phyloP scores from a whole-genome alignment of 805 yeast species.

The Ogataea salicorniae region DNA sequence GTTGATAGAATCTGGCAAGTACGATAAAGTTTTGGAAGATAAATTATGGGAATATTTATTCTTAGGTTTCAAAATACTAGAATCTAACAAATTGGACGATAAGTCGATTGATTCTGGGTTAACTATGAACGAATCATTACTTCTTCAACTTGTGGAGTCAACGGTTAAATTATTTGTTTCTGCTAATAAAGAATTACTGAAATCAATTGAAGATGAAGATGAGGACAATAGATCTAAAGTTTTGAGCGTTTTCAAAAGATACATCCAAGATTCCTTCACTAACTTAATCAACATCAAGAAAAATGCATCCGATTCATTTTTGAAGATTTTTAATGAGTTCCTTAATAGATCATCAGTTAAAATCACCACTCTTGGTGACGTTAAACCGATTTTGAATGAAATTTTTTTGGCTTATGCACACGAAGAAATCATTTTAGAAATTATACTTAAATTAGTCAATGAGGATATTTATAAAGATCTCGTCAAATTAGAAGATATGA shows the following conservation, averaged over 20 bases:
- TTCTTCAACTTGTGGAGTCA: constrained; percentile 36
- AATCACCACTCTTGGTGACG: constrained; percentile 52
- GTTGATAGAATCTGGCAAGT: constrained; percentile 15
- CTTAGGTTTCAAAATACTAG: constrained; percentile 31
- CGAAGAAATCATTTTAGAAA: constrained; percentile 51
- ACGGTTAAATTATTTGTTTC: constrained; percentile 32
- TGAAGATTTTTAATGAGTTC: constrained; percentile 50
- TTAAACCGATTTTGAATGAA: constrained; percentile 55
- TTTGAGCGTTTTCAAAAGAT: constrained; percentile 33
- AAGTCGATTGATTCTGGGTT: constrained; percentile 13
- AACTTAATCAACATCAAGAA: constrained; percentile 31
- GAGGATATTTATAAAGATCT: constrained; percentile 48
- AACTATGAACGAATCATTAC: constrained; percentile 31
- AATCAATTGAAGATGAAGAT: not conserved
- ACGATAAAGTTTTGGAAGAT: constrained; percentile 17
- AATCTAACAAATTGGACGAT: constrained; percentile 15
- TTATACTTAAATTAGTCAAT: constrained; percentile 51
- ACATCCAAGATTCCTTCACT: constrained; percentile 39
- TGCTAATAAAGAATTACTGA: constrained; percentile 17
- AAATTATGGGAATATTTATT: constrained; percentile 33
- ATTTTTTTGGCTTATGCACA: constrained; percentile 59
- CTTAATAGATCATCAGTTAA: constrained; percentile 44
- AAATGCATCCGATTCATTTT: constrained; percentile 37
- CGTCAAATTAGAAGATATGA: constrained; percentile 35
- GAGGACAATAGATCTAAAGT: constrained; percentile 4